phyloP scores from a whole-genome alignment of 2,329 filamentous ascomycete species.

The Sporothrix euskadiensis region DNA sequence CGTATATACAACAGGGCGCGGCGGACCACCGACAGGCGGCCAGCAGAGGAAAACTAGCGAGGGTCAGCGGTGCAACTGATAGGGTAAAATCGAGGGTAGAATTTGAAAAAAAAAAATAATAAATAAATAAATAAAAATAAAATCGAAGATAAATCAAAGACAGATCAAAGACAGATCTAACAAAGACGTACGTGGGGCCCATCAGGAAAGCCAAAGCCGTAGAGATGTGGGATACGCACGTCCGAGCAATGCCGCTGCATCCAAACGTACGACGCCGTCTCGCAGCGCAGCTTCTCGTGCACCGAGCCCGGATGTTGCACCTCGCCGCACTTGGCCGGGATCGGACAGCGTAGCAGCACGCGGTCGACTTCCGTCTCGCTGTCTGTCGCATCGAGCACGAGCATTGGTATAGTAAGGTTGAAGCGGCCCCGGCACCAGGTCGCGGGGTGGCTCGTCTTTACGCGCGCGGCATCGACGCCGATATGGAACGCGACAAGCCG shows the following conservation, averaged over 20 bases:
- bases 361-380: neutral
- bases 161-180: too few relatives aligned
- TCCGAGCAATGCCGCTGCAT: slow-evolving; percentile 42
- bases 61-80: neutral
- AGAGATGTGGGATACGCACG: slow-evolving; percentile 41
- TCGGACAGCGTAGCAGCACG: slow-evolving; percentile 32
- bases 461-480: neutral
- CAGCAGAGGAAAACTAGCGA: neutral
- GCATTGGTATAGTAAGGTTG: slow-evolving; percentile 19
- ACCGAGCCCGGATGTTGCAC: slow-evolving; percentile 40
- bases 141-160: too few relatives aligned
- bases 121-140: too few relatives aligned
- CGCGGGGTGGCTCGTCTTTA: neutral
- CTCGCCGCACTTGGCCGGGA: slow-evolving; percentile 42
- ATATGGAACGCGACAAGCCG: slow-evolving; percentile 12
- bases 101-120: too few relatives aligned
- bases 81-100: too few relatives aligned
- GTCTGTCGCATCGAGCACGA: neutral
- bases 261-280: slow-evolving; percentile 45
- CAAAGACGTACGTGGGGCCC: slow-evolving; percentile 11
- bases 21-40: neutral
- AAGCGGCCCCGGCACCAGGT: slow-evolving; percentile 13
- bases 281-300: slow-evolving; percentile 42
- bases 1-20: neutral
- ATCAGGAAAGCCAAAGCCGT: slow-evolving; percentile 30